phyloP scores from a whole-genome alignment of 2,329 filamentous ascomycete species.

The Neopestalotiopsis clavispora region DNA sequence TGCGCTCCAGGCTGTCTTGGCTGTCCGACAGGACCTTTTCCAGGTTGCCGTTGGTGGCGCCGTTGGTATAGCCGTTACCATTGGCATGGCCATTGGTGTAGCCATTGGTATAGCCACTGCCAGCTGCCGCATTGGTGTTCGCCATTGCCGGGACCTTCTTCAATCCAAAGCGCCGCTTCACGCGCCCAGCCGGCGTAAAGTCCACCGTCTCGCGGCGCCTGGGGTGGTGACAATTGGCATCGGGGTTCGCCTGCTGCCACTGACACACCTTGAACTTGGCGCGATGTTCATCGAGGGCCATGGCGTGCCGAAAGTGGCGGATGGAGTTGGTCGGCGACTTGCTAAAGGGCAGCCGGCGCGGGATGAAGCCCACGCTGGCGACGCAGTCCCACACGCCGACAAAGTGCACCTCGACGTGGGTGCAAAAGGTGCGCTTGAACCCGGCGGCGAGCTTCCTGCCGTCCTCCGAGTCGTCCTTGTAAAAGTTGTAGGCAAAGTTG shows the following conservation, averaged over 20 bases:
- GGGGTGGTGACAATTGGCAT: background rate
- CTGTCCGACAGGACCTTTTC: conserved; percentile 10
- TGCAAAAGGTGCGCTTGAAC: conserved; percentile 51
- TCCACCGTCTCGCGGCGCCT: conserved; percentile 13
- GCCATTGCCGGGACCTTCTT: conserved; percentile 1
- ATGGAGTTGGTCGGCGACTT: conserved; percentile 41
- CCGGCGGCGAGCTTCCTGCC: conserved; percentile 45
- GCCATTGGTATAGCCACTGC: background rate
- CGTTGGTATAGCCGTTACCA: background rate
- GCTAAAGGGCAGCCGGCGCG: conserved; percentile 41
- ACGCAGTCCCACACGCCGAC: conserved; percentile 48
- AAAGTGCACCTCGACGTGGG: conserved; percentile 46
- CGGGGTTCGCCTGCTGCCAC: conserved; percentile 36
- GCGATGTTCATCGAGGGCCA: conserved; percentile 47
- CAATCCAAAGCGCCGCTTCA: conserved; percentile 5
- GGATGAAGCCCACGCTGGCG: conserved; percentile 45
- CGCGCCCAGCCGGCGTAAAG: conserved; percentile 9
- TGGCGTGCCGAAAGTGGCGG: conserved; percentile 46
- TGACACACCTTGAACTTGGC: conserved; percentile 49
- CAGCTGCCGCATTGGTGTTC: background rate
- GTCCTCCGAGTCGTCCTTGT: conserved; percentile 42
- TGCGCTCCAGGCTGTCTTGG: conserved; percentile 24
- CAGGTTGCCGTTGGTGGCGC: background rate
- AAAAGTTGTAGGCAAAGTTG: conserved; percentile 48
- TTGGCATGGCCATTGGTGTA: background rate